A percentile compares a stretch with the other conserved stretches of the same genome.
These are phyloP conservation scores for Scheffersomyces segobiensis DNA, from an alignment of 1,139 yeast species.

Conservation along the genomic window DNA sequence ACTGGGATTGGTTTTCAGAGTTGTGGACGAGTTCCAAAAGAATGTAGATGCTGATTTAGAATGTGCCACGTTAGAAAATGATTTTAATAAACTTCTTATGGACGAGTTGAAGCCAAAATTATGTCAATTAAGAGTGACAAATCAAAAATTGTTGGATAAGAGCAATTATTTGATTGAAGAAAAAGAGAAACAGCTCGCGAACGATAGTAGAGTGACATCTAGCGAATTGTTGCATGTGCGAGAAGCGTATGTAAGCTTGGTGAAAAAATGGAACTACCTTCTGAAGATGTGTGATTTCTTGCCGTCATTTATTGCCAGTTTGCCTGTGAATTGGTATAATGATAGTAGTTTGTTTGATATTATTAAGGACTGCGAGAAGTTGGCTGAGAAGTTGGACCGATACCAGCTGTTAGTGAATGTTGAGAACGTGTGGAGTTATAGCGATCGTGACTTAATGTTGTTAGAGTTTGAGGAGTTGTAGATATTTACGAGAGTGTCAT, in stretches of 20 bases:
- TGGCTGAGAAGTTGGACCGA: conserved; percentile 20
- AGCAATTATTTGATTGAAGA: conserved; percentile 2
- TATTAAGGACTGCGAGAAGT: conserved; percentile 27
- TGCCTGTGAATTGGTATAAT: conserved; percentile 39
- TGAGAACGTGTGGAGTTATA: conserved; percentile 3
- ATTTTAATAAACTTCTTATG: conserved; percentile 9
- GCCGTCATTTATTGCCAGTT: conserved; percentile 30
- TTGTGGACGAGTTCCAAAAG: conserved; percentile 16
- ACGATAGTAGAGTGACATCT: conserved; percentile 12
- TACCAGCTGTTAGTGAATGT: conserved; percentile 21
- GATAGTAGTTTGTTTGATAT: conserved; percentile 26
- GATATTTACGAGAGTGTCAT: not conserved
- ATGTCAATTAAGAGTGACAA: conserved; percentile 10
- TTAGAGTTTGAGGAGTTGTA: conserved; percentile 9
- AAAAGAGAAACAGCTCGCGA: conserved; percentile 8
- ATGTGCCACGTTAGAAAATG: conserved; percentile 12
- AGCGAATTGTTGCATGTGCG: conserved; percentile 3
- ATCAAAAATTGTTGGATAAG: conserved; percentile 2
- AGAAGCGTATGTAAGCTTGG: conserved; percentile 14
- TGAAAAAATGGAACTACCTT: conserved; percentile 25
- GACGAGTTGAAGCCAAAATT: conserved; percentile 9
- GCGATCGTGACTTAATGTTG: conserved; percentile 6
- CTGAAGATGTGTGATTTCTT: conserved; percentile 29
- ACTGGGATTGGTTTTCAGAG: conserved; percentile 10
- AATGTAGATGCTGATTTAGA: conserved; percentile 8